Base-by-base conservation (phyloP, 2,329 filamentous ascomycete species). In the Incumbomyces lentus region DNA sequence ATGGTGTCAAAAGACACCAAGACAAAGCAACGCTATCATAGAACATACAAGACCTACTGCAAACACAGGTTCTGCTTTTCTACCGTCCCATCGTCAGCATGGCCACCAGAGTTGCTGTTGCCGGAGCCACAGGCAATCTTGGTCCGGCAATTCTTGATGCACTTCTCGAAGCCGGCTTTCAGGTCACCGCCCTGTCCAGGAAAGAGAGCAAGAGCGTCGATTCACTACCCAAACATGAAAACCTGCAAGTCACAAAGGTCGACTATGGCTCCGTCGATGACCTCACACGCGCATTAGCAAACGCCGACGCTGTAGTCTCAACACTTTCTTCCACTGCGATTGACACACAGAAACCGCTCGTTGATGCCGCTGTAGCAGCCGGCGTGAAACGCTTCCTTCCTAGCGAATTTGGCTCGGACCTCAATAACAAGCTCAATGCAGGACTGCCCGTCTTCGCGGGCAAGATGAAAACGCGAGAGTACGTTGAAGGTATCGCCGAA, bases 401-500 rank as follows among this genome's bases (percentile, higher is more conserved):
- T 1, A 64, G 63, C 0, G 64, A 66, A 44, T 67, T 61, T 43
- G 63, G 63, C 40, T 55, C 54, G 30, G 56, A 66, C 46, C 59
- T 59, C 0, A 26, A n/a, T 11, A 59, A 66, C 49, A 48, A 54
- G 1, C 47, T 53, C 3, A 47, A 51, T 12, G 32, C 53, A 1
- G 47, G 50, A 11, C 47, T 64, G 3, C 63, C 64, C 2, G 58
- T 64, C 10, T 66, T 59, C 52, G 52, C 38, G 1, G 52, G 55
- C 40, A 67, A 66, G 40, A 46, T 65, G 8, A 55, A 50, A 1
- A 53, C 60, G 2, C 55, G 62, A 32, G 49, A 58, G 11, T 50
- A 62, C 17, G 52, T 65, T 3, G 52, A 61, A 42, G 17, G 56
- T 1, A 49, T 58, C 38, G 32, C 48, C 8, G 17, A 44, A 1